These are phyloP conservation scores for Erythrophleum ivorense DNA, from an alignment of 331 rosid genomes.

Conservation along the genomic window DNA sequence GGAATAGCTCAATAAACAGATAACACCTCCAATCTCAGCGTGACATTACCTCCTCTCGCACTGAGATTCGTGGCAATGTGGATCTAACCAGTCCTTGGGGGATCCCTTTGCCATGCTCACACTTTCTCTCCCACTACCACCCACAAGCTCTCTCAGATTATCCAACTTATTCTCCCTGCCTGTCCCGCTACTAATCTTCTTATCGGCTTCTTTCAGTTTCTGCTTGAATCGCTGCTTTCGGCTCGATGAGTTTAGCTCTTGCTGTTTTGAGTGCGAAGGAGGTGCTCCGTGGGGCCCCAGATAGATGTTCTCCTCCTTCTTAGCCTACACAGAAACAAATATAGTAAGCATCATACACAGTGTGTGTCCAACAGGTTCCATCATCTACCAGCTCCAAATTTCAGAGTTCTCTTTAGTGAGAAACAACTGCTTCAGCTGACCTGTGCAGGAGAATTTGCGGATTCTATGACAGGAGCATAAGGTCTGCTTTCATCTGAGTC, in stretches of 20 bases:
- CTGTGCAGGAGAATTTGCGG: conserved; percentile 69
- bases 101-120: conserved; percentile 59
- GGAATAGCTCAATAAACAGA: conserved; percentile 33
- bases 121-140: conserved; percentile 62
- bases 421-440: conserved; percentile 46
- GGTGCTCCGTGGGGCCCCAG: conserved; percentile 97
- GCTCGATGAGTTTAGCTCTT: conserved; percentile 58
- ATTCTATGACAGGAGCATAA: conserved; percentile 52
- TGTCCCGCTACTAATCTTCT: conserved; percentile 51
- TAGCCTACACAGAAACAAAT: conserved; percentile 54
- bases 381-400: background rate
- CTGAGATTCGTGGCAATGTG: conserved; percentile 90
- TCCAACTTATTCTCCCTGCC: conserved; percentile 92
- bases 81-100: conserved; percentile 89
- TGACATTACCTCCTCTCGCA: conserved; percentile 70
- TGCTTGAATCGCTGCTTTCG: conserved; percentile 84
- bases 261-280: conserved; percentile 84
- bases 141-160: conserved; percentile 89
- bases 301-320: conserved; percentile 78
- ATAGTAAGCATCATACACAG: conserved; percentile 12
- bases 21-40: conserved; percentile 30
- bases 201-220: conserved; percentile 93
- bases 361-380: conserved; percentile 17
- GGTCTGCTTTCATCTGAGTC: conserved; percentile 52
- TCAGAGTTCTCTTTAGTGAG: background rate